A percentile compares a stretch with the other conserved stretches of the same genome.
phyloP scores from a whole-genome alignment of 768 basidiomycete genomes.

The Coprinopsis strossmayeri region DNA sequence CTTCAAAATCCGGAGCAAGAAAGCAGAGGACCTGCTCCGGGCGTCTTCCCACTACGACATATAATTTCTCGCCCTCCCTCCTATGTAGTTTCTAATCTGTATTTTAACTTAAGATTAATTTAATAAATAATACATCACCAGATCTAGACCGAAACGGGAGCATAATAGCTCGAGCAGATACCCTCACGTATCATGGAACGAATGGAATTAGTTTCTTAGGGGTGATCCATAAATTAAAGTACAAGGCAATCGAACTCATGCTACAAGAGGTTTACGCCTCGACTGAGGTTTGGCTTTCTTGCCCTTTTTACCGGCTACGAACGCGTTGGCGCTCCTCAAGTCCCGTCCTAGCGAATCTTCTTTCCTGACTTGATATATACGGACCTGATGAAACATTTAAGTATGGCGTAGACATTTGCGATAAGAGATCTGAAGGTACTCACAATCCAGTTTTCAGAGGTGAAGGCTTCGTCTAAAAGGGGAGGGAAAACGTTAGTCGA shows the following conservation, averaged over 20 bases:
- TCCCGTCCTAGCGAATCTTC: constrained; percentile 90
- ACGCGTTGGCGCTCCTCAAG: constrained; percentile 80
- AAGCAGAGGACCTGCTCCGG: too few relatives aligned
- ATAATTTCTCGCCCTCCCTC: too few relatives aligned
- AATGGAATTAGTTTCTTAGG: background rate
- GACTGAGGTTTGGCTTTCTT: constrained; percentile 69
- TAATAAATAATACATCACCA: too few relatives aligned
- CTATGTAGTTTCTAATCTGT: too few relatives aligned
- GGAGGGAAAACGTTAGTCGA: constrained; percentile 3
- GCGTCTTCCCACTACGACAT: too few relatives aligned
- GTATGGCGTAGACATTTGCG: constrained; percentile 1
- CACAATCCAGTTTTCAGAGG: constrained; percentile 98
- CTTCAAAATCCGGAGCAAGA: too few relatives aligned
- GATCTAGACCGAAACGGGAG: background rate
- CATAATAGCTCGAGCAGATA: background rate
- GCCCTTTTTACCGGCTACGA: constrained; percentile 82
- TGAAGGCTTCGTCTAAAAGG: constrained; percentile 87
- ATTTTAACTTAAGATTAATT: too few relatives aligned
- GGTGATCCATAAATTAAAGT: constrained; percentile 7
- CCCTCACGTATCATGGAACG: background rate
- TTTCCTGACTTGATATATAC: constrained; percentile 93
- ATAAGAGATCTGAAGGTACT: constrained; percentile 34
- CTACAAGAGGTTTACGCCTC: constrained; percentile 47
- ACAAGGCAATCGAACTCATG: constrained; percentile 13
- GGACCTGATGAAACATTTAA: constrained; percentile 32